Conservation (phyloP, 1,284 basidiomycete species). For the Naganishia albida region DNA sequence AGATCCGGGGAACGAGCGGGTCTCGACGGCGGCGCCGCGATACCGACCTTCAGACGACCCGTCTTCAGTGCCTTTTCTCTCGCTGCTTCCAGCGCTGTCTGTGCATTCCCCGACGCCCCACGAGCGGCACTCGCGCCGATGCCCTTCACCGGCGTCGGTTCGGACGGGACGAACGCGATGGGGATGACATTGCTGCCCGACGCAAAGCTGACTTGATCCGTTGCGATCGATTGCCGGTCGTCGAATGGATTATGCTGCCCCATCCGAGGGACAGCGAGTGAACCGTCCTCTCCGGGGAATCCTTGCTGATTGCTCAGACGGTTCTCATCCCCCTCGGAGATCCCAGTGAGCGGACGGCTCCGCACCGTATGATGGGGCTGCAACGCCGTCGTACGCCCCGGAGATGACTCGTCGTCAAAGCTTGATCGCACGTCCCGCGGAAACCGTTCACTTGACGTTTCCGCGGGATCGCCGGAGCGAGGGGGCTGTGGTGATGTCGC, state of each 20-base stretch:
- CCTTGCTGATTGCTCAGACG: not conserved
- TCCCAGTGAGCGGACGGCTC: constrained; percentile 9
- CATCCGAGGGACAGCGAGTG: not conserved
- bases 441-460: constrained; percentile 24
- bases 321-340: constrained; percentile 36
- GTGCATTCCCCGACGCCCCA: not conserved
- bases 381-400: not conserved
- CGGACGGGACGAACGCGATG: constrained; percentile 53
- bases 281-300: not conserved
- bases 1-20: constrained; percentile 53
- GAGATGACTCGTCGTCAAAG: constrained; percentile 23
- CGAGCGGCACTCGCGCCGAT: constrained; percentile 2
- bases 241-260: constrained; percentile 46
- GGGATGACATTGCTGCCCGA: constrained; percentile 51
- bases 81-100: constrained; percentile 35
- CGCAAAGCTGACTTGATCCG: constrained; percentile 40
- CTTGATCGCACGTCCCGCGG: constrained; percentile 28
- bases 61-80: constrained; percentile 48
- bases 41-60: constrained; percentile 11
- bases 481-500: not conserved
- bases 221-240: constrained; percentile 47
- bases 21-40: constrained; percentile 39
- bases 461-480: not conserved
- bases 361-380: not conserved
- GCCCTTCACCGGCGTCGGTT: constrained; percentile 10